These are phyloP conservation scores for Colletotrichum sojae DNA, from an alignment of 2,329 filamentous ascomycete genomes.

Conservation along the genomic window DNA sequence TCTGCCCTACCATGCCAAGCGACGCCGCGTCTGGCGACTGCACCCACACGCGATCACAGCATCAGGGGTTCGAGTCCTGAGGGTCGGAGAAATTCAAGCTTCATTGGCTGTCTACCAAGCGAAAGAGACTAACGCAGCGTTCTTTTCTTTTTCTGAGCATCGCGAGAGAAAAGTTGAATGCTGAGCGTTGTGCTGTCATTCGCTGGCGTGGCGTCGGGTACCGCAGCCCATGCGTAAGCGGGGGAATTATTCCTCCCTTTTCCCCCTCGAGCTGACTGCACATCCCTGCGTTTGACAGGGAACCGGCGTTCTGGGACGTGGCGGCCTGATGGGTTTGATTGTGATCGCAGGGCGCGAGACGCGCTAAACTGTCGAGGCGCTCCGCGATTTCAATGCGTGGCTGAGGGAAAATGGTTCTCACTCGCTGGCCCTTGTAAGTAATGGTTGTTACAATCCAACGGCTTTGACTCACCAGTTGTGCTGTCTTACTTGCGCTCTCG, in stretches of 20 bases:
- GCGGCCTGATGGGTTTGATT: background rate
- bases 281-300: background rate
- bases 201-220: conserved; percentile 2
- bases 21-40: background rate
- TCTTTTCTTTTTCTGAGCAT: background rate
- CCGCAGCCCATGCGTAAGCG: conserved; percentile 1
- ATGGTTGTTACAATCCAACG: too few relatives aligned
- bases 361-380: too few relatives aligned
- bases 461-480: too few relatives aligned
- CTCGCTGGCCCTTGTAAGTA: too few relatives aligned
- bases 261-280: background rate
- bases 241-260: background rate
- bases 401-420: too few relatives aligned
- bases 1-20: conserved; percentile 6
- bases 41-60: background rate
- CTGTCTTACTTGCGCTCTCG: too few relatives aligned
- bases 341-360: too few relatives aligned
- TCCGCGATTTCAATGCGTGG: too few relatives aligned
- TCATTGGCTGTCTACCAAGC: conserved; percentile 3
- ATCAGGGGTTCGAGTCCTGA: background rate
- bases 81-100: background rate
- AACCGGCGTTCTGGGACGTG: background rate
- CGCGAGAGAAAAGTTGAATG: background rate
- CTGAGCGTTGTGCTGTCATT: conserved; percentile 1
- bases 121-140: background rate